Base-by-base conservation (phyloP, 2,329 filamentous ascomycete genomes). In the Onygenales sp. region DNA sequence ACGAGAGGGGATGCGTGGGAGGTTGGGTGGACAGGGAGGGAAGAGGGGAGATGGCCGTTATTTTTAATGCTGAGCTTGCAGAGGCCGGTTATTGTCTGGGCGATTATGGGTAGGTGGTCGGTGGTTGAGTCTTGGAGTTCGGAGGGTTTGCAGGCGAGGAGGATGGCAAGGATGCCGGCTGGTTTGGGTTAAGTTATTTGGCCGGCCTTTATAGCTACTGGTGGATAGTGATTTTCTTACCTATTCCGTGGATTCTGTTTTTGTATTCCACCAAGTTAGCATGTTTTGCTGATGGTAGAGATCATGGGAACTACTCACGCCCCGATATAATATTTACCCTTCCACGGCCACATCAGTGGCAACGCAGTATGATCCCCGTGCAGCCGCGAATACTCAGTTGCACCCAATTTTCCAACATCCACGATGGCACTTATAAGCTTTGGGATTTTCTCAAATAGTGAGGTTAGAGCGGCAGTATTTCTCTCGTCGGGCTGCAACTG, bases 261-360 rank as follows among this genome's bases (percentile, higher is more conserved):
- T 35, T 14, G n/a, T n/a, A 14, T 2, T n/a, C 41, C 27, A 11
- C 17, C 7, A 21, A 35, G 47, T 44, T 33, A 52, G 63, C 65
- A 57, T 52, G 63, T 59, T 54, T 62, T 63, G 48, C 67, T 65
- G 11, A 63, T 62, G n/a, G 48, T 33, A 41, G 33, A 13, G 3
- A 14, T 2, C 38, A 7, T 13, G 27, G 27, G 21, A 27, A 67
- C 69, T 66, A 66, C 69, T 67, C 50, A 72, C 69, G 66, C 63
- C 58, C 71, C 71, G 38, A 71, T 60, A 43, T 63, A 63, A 54
- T 68, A 72, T 48, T 65, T 58, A 2, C 59, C 63, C 54, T 69
- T 65, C 60, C 69, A 73, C 11, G 61, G 57, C 63, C 70, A 73
- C 70, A 73, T 73, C 51, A 73, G 55, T 9, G 69, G 69, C 50